phyloP scores from a whole-genome alignment of 2,329 filamentous ascomycete species.

The Penicillium glabrum region DNA sequence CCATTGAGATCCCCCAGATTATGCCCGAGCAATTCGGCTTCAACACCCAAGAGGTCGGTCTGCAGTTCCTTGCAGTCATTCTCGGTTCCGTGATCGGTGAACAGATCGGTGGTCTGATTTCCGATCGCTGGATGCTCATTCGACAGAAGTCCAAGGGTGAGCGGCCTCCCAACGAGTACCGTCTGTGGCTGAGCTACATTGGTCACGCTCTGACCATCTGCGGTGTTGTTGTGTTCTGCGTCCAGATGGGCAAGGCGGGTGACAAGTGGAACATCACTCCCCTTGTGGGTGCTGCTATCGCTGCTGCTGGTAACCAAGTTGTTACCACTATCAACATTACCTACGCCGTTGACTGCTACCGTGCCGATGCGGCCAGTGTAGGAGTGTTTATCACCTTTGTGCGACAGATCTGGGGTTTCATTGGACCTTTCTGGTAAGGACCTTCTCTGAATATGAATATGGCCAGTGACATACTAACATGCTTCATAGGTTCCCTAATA shows the following conservation, averaged over 20 bases:
- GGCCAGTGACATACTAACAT: slow-evolving; percentile 6
- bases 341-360: slow-evolving; percentile 60
- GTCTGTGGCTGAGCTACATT: slow-evolving; percentile 60
- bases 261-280: slow-evolving; percentile 58
- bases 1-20: slow-evolving; percentile 61
- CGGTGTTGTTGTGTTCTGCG: slow-evolving; percentile 58
- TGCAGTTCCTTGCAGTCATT: slow-evolving; percentile 60
- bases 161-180: slow-evolving; percentile 52
- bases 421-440: slow-evolving; percentile 39
- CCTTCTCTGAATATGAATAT: not conserved
- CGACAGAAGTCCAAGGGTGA: slow-evolving; percentile 31
- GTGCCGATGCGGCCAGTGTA: slow-evolving; percentile 54
- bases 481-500: slow-evolving; percentile 30
- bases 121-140: slow-evolving; percentile 58
- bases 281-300: slow-evolving; percentile 55
- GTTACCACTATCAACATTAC: slow-evolving; percentile 63
- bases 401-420: slow-evolving; percentile 42
- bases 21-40: slow-evolving; percentile 58
- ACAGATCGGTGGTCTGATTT: slow-evolving; percentile 56
- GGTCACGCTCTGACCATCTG: slow-evolving; percentile 54
- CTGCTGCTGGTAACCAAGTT: slow-evolving; percentile 60
- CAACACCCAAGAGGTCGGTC: slow-evolving; percentile 58
- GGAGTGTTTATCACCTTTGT: slow-evolving; percentile 63
- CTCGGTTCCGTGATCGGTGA: slow-evolving; percentile 61
- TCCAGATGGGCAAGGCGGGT: slow-evolving; percentile 49